Base-by-base conservation (phyloP, 1,284 basidiomycete species). In the Cryptococcus deneoformans region DNA sequence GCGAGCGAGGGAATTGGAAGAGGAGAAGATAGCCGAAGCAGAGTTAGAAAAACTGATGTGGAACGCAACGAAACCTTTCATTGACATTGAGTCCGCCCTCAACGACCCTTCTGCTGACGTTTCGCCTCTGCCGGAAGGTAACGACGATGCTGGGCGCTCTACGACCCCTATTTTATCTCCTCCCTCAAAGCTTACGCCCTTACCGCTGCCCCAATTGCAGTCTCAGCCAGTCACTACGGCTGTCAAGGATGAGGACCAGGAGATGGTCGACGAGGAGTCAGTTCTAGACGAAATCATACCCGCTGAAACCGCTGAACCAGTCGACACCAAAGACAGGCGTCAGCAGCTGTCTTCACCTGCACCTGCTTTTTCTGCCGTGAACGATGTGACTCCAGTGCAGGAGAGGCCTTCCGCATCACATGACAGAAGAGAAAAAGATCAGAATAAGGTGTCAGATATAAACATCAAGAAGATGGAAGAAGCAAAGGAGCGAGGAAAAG, bases 21-120 rank as follows among this genome's bases (percentile, higher is more conserved):
- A 72, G 54, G 69, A 72, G 7, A 49, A 58, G 53, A 36, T 54
- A 42, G 70, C 65, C 0, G 65, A 70, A 57, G 62, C 61, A 35
- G 71, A 72, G 40, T 59, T 73, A 16, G 60, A 63, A 34, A 63
- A n/a, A 42, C 50, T 72, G 29, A 63, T 74, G 55, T 43, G 54
- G 29, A 56, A 60, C 42, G 53, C 57, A 14, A 57, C 54, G 16
- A 56, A 43, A 43, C 39, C 57, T 6, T 54, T 50, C 24, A 50
- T 47, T n/a, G 49, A 58, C 40, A 44, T 20, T 20, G 20, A 20
- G 20, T 20, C 20, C 20, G 20, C 20, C 20, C 20, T 20, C 20
- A 20, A 20, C 20, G 20, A 20, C 20, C 20, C 20, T 20, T 20
- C 29, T 29, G 20, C 20, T 20, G 20, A 20, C 20, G 20, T 20